phyloP scores from a whole-genome alignment of 2,329 filamentous ascomycete genomes.

The Pyrenophora tritici-repentis region DNA sequence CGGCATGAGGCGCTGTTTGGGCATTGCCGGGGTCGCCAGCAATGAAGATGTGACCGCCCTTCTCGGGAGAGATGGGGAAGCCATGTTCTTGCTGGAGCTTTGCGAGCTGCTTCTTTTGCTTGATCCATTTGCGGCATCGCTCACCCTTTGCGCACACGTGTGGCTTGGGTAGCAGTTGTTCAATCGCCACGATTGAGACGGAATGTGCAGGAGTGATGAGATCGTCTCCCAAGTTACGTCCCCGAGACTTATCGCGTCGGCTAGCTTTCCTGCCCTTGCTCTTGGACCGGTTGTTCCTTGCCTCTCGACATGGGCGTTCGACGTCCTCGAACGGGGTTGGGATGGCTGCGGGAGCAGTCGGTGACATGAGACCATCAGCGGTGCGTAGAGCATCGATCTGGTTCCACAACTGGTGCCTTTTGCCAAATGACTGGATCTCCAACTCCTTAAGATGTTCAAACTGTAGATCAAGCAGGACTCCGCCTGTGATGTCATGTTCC shows the following conservation, averaged over 20 bases:
- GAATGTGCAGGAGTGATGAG: slow-evolving; percentile 79
- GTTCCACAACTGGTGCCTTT: slow-evolving; percentile 78
- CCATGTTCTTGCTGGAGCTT: slow-evolving; percentile 73
- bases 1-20: slow-evolving; percentile 61
- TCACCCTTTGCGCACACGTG: slow-evolving; percentile 87
- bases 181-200: slow-evolving; percentile 88
- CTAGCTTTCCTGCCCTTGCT: slow-evolving; percentile 42
- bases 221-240: slow-evolving; percentile 58
- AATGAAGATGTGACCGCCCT: slow-evolving; percentile 73
- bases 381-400: slow-evolving; percentile 72
- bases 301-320: slow-evolving; percentile 51
- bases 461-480: slow-evolving; percentile 86
- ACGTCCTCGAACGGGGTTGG: slow-evolving; percentile 57
- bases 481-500: slow-evolving; percentile 88
- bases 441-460: slow-evolving; percentile 86
- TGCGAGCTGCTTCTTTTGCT: slow-evolving; percentile 77
- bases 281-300: slow-evolving; percentile 38
- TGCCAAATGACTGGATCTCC: slow-evolving; percentile 79
- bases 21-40: slow-evolving; percentile 80
- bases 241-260: slow-evolving; percentile 40
- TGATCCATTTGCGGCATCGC: slow-evolving; percentile 80
- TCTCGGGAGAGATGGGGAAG: slow-evolving; percentile 65
- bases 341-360: slow-evolving; percentile 50
- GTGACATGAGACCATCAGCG: slow-evolving; percentile 47
- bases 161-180: slow-evolving; percentile 82